Percentiles rank a stretch among this genome's conserved stretches.
Evolutionary conservation across 106 monocot genomes (phyloP).

Genomic region (Narthecium ossifragum): DNA sequence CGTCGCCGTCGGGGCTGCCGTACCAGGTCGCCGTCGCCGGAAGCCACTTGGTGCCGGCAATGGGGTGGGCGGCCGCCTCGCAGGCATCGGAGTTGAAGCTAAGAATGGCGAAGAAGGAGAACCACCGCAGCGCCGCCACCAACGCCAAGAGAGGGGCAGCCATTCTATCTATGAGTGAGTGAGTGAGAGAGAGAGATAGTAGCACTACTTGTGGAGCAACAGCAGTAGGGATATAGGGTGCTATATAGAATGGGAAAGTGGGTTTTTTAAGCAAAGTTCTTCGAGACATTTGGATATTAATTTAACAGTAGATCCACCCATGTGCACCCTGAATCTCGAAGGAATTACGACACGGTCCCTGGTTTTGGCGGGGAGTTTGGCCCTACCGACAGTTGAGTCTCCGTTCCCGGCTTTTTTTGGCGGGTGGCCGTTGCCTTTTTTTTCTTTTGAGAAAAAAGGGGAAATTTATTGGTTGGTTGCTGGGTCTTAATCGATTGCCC

Average conservation of each 20-base stretch:
- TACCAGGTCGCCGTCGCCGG: slow-evolving; percentile 97
- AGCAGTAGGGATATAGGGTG: neutral
- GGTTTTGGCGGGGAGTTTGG: too few relatives aligned
- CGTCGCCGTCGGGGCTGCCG: slow-evolving; percentile 90
- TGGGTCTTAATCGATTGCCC: too few relatives aligned
- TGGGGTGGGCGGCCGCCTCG: neutral
- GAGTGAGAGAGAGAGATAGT: neutral
- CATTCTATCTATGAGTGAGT: neutral
- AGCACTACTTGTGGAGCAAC: neutral
- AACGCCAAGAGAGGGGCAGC: neutral
- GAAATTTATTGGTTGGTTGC: too few relatives aligned
- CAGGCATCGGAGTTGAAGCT: neutral
- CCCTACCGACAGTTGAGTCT: neutral
- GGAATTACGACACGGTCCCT: too few relatives aligned
- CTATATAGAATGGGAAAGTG: neutral
- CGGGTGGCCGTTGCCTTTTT: neutral
- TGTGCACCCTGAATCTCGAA: neutral
- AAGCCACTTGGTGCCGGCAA: slow-evolving; percentile 51
- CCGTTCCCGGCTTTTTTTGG: neutral
- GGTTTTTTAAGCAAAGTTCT: neutral
- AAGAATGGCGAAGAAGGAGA: slow-evolving; percentile 6
- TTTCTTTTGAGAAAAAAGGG: slow-evolving; percentile 23
- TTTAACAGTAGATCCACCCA: neutral
- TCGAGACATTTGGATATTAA: neutral
- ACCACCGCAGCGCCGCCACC: too few relatives aligned